These are phyloP conservation scores for Senna tora DNA, from an alignment of 306 rosid species.

Conservation along the genomic window DNA sequence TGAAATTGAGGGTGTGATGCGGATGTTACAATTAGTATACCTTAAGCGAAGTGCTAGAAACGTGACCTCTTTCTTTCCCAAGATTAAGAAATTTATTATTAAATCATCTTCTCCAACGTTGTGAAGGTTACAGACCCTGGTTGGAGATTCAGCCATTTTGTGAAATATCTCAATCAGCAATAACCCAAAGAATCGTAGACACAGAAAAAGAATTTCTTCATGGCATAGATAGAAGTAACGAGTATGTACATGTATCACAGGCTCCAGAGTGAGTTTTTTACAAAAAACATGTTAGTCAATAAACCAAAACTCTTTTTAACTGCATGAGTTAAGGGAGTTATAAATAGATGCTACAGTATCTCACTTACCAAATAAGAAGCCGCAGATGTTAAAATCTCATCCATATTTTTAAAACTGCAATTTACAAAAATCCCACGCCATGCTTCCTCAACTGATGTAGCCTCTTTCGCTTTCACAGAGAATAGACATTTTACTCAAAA, in stretches of 20 bases:
- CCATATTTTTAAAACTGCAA: conserved; percentile 31
- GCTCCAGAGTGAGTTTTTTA: conserved; percentile 35
- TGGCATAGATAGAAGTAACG: conserved; percentile 33
- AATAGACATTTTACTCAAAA: conserved; percentile 4
- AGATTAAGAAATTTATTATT: no score
- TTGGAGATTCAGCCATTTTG: no score
- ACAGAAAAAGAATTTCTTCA: not conserved
- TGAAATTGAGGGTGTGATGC: not conserved
- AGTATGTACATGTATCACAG: conserved; percentile 47
- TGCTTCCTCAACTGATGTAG: conserved; percentile 32
- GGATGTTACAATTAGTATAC: not conserved
- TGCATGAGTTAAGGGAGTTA: not conserved
- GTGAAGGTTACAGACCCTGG: no score
- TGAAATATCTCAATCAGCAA: no score
- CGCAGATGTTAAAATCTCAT: conserved; percentile 34
- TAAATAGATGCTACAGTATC: conserved; percentile 30
- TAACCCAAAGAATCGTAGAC: not conserved
- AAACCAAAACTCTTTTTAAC: conserved; percentile 34
- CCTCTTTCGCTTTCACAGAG: conserved; percentile 24
- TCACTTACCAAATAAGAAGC: conserved; percentile 36
- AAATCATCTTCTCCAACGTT: no score
- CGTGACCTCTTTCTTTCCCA: no score
- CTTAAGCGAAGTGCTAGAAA: no score
- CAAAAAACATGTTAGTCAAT: conserved; percentile 33
- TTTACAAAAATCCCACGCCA: conserved; percentile 36